Evolutionary conservation across 805 yeast genomes (phyloP).

Genomic region (Wickerhamiella allomyrinae): DNA sequence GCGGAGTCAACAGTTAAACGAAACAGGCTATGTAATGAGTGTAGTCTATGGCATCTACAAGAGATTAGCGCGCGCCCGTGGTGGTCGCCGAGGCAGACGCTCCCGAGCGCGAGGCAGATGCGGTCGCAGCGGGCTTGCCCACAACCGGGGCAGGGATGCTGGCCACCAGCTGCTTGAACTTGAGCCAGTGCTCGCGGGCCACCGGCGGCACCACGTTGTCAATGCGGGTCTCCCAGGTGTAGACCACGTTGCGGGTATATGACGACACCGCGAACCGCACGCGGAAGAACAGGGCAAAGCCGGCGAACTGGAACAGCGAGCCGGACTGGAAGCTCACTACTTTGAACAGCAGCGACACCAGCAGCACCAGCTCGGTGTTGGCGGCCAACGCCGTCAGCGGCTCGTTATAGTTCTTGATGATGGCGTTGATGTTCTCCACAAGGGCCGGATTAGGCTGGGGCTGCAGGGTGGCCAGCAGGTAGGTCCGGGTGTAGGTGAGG

Average conservation of each 20-base stretch:
- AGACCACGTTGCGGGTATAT: slow-evolving; percentile 54
- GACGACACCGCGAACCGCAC: slow-evolving; percentile 63
- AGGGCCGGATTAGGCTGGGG: slow-evolving; percentile 18
- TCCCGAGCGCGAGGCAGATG: no score
- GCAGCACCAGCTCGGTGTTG: slow-evolving; percentile 36
- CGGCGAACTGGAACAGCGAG: slow-evolving; percentile 40
- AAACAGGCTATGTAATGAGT: background rate
- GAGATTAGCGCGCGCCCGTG: background rate
- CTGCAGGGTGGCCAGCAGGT: slow-evolving; percentile 47
- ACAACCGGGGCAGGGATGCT: slow-evolving; percentile 9
- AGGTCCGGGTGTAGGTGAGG: slow-evolving; percentile 51
- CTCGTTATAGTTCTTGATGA: slow-evolving; percentile 44
- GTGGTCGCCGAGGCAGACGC: background rate
- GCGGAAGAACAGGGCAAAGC: slow-evolving; percentile 51
- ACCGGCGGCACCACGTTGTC: slow-evolving; percentile 44
- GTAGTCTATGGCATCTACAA: background rate
- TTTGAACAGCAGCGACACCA: slow-evolving; percentile 26
- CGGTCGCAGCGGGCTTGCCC: background rate
- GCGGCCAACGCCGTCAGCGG: slow-evolving; percentile 46
- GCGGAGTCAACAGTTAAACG: no score
- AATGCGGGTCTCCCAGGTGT: slow-evolving; percentile 51
- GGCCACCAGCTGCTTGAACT: slow-evolving; percentile 27
- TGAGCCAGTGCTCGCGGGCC: slow-evolving; percentile 37
- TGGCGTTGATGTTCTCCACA: slow-evolving; percentile 26
- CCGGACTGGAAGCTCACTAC: slow-evolving; percentile 46